Evolutionary conservation across 345 rosid genomes (phyloP).

Genomic region (Citropsis articulata): DNA sequence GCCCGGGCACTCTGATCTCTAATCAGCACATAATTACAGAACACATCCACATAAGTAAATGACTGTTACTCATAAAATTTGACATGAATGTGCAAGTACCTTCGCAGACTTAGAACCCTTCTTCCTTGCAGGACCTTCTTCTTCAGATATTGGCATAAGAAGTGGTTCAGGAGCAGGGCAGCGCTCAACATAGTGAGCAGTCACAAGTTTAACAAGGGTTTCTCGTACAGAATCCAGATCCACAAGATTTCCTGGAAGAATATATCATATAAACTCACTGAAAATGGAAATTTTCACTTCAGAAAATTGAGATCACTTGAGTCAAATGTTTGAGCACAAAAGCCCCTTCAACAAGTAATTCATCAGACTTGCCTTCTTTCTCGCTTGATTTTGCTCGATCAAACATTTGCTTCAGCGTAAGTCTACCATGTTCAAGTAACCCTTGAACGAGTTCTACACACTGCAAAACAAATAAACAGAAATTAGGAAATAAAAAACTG

Average conservation of each 20-base stretch:
- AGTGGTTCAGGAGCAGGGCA: slow-evolving; percentile 77
- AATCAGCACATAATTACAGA: neutral
- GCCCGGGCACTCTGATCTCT: neutral
- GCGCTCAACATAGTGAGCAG: slow-evolving; percentile 68
- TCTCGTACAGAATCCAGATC: slow-evolving; percentile 42
- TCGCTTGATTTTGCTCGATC: slow-evolving; percentile 45
- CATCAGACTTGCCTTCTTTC: slow-evolving; percentile 41
- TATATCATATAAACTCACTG: neutral
- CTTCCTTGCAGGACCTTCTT: slow-evolving; percentile 44
- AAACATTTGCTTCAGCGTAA: slow-evolving; percentile 63
- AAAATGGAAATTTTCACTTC: neutral
- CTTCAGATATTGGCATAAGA: slow-evolving; percentile 48
- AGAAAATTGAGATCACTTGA: neutral
- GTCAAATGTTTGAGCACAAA: neutral
- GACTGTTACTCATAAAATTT: slow-evolving; percentile 5
- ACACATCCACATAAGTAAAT: neutral
- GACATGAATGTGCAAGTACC: slow-evolving; percentile 42
- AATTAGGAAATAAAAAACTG: slow-evolving; percentile 7
- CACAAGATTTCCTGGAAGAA: slow-evolving; percentile 27
- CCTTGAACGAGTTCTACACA: slow-evolving; percentile 64
- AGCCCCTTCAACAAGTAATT: neutral
- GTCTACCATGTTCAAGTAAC: slow-evolving; percentile 83
- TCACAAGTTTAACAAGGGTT: slow-evolving; percentile 48
- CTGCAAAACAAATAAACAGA: slow-evolving; percentile 26
- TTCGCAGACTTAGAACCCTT: slow-evolving; percentile 60